Evolutionary conservation across 1,284 basidiomycete species (phyloP), one percentile per base, ranked within the genome.

Genomic region (Marasmius tenuissimus): DNA sequence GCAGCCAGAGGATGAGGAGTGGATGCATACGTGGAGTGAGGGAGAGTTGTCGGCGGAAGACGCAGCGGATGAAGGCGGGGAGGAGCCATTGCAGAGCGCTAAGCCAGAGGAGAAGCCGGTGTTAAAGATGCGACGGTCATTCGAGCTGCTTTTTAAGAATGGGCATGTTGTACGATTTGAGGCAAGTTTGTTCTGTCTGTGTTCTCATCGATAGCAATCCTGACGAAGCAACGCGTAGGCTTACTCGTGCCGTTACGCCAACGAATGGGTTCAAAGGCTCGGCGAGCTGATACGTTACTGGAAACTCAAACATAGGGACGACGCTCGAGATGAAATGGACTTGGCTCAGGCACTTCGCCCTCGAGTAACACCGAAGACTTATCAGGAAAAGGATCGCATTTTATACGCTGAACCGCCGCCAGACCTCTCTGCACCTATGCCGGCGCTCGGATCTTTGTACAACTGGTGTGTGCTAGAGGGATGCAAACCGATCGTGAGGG

Each of bases 271-370:
- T 55, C 81, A 84, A 58, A 83, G 85, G 57, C 81, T 96, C 2
- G 83, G 85, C 33, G 83, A 81, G 45, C 80, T 95, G 34, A 75
- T 90, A 39, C 72, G 77, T 10, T 96, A 93, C 71, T 96, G 94
- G 94, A 87, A 82, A 58, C 79, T 85, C 58, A 83, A 88, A 42
- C 87, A 92, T 68, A 81, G 82, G 39, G 78, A 79, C 48, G 91
- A 93, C 69, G 88, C 93, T 16, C 79, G 80, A 59, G 82, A 88
- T 62, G 90, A 94, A 73, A 94, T 95, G 88, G 86, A 92, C 61
- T 75, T 91, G 40, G 83, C 86, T 16, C 83, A 87, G 69, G 75
- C 80, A 40, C 80, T 78, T 34, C 79, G 83, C 62, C 79, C 84
- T 42, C 81, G 82, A 57, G 73, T 88, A 51, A 92, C 86, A 2